A percentile compares a stretch with the other conserved stretches of the same genome.
These are phyloP conservation scores for Endothia cerciana DNA, from an alignment of 2,329 filamentous ascomycete genomes.

Conservation along the genomic window DNA sequence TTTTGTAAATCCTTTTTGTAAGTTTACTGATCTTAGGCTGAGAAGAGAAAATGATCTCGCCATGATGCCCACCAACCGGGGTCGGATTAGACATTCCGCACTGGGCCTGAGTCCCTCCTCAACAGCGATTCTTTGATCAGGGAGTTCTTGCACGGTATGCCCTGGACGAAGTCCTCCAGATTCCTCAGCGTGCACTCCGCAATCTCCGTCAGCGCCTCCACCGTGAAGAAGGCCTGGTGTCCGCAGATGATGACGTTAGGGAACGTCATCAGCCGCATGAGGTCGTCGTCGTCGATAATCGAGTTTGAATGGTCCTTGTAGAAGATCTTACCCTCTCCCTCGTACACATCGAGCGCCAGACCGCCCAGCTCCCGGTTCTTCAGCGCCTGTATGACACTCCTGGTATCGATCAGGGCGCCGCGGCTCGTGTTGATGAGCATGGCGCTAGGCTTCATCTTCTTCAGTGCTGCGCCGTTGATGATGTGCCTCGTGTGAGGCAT, in stretches of 20 bases:
- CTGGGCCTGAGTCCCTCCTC: slow-evolving; percentile 15
- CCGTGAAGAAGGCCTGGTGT: slow-evolving; percentile 72
- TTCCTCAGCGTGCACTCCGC: slow-evolving; percentile 63
- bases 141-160: slow-evolving; percentile 43
- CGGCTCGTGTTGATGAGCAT: slow-evolving; percentile 71
- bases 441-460: slow-evolving; percentile 60
- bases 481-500: slow-evolving; percentile 63
- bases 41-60: not conserved
- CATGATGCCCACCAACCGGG: too few species aligned
- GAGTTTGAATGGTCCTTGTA: slow-evolving; percentile 67
- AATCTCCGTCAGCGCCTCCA: slow-evolving; percentile 67
- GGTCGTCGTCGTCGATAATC: slow-evolving; percentile 68
- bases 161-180: slow-evolving; percentile 49
- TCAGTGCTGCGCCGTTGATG: slow-evolving; percentile 58
- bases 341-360: slow-evolving; percentile 70
- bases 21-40: not conserved
- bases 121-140: slow-evolving; percentile 34
- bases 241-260: slow-evolving; percentile 69
- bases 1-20: too few species aligned
- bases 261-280: slow-evolving; percentile 70
- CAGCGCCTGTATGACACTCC: slow-evolving; percentile 61
- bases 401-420: slow-evolving; percentile 65
- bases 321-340: slow-evolving; percentile 65
- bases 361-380: slow-evolving; percentile 64
- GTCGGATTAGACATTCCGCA: slow-evolving; percentile 22